Base-by-base conservation (phyloP, 306 rosid species). In the Glycyrrhiza uralensis region DNA sequence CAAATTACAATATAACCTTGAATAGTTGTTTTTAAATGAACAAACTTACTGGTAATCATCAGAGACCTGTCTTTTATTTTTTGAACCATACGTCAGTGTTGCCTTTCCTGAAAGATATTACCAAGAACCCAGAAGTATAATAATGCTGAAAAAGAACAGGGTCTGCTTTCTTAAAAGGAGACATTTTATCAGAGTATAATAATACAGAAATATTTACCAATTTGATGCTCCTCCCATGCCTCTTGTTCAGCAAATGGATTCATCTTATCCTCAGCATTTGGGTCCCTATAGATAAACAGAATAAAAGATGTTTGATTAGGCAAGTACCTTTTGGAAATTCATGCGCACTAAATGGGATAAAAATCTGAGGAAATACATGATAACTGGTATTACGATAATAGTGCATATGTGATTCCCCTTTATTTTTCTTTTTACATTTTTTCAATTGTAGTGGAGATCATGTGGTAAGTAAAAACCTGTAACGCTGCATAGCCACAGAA, bases 151-250 rank as follows among this genome's bases (percentile, higher is more conserved):
- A 65, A 4, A 47, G 50, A 13, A 41, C 35, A 55, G 15, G 66
- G 49, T 77, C 68, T 60, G 73, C 19, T 8, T 20, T 58, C 33
- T 28, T 15, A 4, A 36, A 28, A 61, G 50, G 51, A 41, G 4
- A 63, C 4, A 65, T 12, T 47, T 18, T 57, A 63, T 33, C 23
- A 45, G 36, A 38, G 58, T 18, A 49, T 20, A 38, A 19, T 36
- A 60, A 70, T 26, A 38, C 1, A 38, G 20, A 69, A 60, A 58
- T 30, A 60, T 56, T 75, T 35, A 91, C 97, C 89, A 71, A 91
- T 94, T 82, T 94, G 99, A 71, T 94, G 93, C 20, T 94, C 97
- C 83, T 91, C 97, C 99, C 99, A 91, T 19, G 99, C 99, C 71
- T 94, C 99, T 79, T 94, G 96, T 82, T 91, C 97, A 39, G 97